Conservation (phyloP, 83 land plant species). For the Picea engelmannii region DNA sequence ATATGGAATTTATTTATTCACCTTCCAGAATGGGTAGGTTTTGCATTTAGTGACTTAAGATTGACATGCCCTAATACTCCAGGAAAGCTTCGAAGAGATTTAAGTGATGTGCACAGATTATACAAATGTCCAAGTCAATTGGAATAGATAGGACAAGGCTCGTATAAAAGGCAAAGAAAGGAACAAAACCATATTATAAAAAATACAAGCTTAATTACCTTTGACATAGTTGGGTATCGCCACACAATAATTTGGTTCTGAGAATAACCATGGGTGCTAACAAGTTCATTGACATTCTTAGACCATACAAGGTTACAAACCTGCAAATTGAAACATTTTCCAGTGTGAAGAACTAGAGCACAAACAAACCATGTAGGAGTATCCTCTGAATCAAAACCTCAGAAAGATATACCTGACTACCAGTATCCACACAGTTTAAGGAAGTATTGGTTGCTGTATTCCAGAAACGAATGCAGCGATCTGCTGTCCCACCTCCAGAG, state of each 20-base stretch:
- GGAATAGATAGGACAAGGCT: no score
- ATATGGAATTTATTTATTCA: no score
- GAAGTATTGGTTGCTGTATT: conserved; percentile 83
- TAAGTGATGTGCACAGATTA: no score
- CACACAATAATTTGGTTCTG: conserved; percentile 94
- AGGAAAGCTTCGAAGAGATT: no score
- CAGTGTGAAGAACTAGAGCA: no score
- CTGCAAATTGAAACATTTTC: conserved; percentile 29
- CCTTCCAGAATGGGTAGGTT: no score
- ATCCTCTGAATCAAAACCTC: no score
- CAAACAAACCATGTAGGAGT: no score
- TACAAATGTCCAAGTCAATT: no score
- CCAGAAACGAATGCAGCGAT: conserved; percentile 97
- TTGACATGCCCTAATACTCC: no score
- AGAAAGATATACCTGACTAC: conserved; percentile 81
- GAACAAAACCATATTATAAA: not conserved
- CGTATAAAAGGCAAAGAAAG: no score
- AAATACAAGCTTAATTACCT: conserved; percentile 35
- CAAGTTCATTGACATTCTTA: conserved; percentile 95
- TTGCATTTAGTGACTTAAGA: no score
- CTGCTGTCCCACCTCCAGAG: conserved; percentile 99
- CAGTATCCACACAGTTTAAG: conserved; percentile 83
- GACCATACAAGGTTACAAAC: conserved; percentile 94
- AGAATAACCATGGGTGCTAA: conserved; percentile 92
- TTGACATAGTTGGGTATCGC: conserved; percentile 94